Percentiles rank a stretch among this genome's conserved stretches.
These are phyloP conservation scores for Cinchona pubescens DNA, from an alignment of 257 asterid genomes.

Conservation along the genomic window DNA sequence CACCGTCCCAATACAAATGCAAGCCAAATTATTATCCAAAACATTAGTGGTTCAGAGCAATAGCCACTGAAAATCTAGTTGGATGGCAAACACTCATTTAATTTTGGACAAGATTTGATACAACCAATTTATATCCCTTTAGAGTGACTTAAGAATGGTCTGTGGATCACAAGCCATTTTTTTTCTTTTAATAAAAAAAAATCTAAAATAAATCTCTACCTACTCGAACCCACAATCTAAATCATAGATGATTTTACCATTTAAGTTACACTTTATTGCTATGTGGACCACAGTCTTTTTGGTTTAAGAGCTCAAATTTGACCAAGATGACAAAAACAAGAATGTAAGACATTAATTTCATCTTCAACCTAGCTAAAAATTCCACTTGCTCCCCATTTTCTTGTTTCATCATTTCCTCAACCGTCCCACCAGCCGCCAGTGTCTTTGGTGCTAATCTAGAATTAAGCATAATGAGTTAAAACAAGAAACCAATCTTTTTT, in stretches of 20 bases:
- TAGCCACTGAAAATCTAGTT: slow-evolving; percentile 13
- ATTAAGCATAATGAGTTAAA: background rate
- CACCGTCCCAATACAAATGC: slow-evolving; percentile 7
- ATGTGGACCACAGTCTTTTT: slow-evolving; percentile 1
- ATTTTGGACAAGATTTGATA: background rate
- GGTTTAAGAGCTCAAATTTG: slow-evolving; percentile 1
- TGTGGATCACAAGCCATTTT: no score
- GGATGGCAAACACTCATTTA: background rate
- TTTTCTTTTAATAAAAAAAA: no score
- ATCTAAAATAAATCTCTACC: no score
- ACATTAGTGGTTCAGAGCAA: slow-evolving; percentile 18
- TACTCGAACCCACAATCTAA: no score
- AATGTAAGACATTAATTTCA: background rate
- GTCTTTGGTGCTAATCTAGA: background rate
- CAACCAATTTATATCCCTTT: background rate
- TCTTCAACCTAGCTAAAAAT: background rate
- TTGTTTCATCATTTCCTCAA: background rate
- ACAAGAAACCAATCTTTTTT: background rate
- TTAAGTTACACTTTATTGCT: no score
- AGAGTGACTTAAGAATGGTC: background rate
- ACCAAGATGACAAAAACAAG: background rate
- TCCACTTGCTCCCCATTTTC: background rate
- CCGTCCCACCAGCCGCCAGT: background rate
- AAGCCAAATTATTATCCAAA: slow-evolving; percentile 28
- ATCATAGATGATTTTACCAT: no score